Conservation (phyloP, 1,139 yeast species). For the Arxiozyma slooffiae region DNA sequence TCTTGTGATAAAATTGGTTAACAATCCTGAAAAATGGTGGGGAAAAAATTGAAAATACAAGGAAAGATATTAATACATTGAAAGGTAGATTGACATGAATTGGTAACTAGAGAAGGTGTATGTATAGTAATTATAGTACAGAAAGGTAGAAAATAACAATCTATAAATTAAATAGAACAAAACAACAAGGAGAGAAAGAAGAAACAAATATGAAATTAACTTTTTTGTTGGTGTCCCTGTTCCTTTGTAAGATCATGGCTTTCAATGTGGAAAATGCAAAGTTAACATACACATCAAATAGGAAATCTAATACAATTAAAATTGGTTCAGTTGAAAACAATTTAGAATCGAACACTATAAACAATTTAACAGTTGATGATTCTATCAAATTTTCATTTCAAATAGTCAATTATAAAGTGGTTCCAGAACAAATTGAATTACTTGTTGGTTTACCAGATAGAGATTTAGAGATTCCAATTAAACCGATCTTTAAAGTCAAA, state of each 20-base stretch:
- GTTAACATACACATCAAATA: not conserved
- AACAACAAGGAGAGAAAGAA: not conserved
- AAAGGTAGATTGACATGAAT: too few species aligned
- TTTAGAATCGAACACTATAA: conserved; percentile 6
- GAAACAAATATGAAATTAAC: not conserved
- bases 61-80: too few species aligned
- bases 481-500: conserved; percentile 9
- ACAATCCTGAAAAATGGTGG: not conserved
- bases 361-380: conserved; percentile 7
- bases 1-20: too few species aligned
- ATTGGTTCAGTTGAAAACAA: conserved; percentile 5
- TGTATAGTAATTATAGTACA: too few species aligned
- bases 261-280: not conserved
- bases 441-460: conserved; percentile 17
- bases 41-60: too few species aligned
- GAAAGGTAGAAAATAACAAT: not conserved
- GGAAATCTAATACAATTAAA: not conserved
- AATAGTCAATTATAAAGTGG: conserved; percentile 8
- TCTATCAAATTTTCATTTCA: conserved; percentile 16
- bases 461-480: conserved; percentile 15
- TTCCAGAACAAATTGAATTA: conserved; percentile 19
- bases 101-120: too few species aligned
- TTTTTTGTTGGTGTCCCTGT: not conserved
- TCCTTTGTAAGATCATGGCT: not conserved
- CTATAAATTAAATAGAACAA: not conserved